Evolutionary conservation across 306 rosid species (phyloP).

Genomic region (Aeschynomene evenia): DNA sequence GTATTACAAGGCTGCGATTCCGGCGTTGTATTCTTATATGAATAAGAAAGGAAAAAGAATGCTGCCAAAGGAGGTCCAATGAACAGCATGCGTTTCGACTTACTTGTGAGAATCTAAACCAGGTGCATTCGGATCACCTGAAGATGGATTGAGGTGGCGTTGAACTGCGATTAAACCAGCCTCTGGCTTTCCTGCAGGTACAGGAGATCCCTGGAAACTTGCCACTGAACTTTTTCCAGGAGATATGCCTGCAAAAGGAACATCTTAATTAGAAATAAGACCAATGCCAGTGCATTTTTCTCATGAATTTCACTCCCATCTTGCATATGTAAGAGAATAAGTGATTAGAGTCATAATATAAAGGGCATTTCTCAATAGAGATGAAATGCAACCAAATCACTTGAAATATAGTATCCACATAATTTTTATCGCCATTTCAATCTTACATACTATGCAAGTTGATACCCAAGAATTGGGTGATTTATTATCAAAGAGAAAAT

Average conservation of each 20-base stretch:
- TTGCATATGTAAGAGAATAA: background rate
- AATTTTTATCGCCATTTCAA: background rate
- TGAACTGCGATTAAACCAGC: slow-evolving; percentile 50
- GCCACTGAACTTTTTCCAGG: slow-evolving; percentile 45
- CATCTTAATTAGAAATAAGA: slow-evolving; percentile 16
- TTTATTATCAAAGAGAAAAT: too few species aligned
- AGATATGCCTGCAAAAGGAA: slow-evolving; percentile 61
- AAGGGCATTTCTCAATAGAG: background rate
- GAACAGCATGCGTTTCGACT: slow-evolving; percentile 29
- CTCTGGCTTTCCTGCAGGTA: slow-evolving; percentile 41
- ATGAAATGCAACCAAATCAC: background rate
- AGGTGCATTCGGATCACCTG: slow-evolving; percentile 45
- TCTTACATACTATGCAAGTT: background rate
- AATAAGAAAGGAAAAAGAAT: background rate
- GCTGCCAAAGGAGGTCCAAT: slow-evolving; percentile 6
- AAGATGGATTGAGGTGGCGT: slow-evolving; percentile 51
- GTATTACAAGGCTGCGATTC: slow-evolving; percentile 15
- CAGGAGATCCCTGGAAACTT: slow-evolving; percentile 61
- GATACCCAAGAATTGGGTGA: too few species aligned
- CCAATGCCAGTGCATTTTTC: background rate
- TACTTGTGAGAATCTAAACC: slow-evolving; percentile 62
- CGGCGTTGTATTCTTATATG: background rate
- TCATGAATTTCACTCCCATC: background rate
- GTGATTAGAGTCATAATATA: background rate
- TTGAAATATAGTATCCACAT: background rate